Conservation (phyloP, 2,329 filamentous ascomycete genomes). For the Xylaria sp. region DNA sequence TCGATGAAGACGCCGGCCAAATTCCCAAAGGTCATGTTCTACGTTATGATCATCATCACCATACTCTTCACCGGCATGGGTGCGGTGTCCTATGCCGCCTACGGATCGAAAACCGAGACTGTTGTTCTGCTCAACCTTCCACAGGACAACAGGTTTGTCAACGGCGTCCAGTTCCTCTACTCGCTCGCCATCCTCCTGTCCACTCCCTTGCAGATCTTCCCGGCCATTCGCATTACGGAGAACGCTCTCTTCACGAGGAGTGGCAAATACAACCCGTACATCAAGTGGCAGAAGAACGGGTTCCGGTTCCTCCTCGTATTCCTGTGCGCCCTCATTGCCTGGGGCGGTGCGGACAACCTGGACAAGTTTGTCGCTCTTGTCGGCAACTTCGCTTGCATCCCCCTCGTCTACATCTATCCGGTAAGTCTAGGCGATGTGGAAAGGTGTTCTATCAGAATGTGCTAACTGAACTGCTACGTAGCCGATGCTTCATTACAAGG, state of each 20-base stretch:
- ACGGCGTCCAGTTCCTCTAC: conserved; percentile 94
- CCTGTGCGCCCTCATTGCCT: conserved; percentile 84
- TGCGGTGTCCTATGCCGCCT: conserved; percentile 92
- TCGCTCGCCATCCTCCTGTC: conserved; percentile 96
- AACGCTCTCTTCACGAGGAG: conserved; percentile 92
- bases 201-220: conserved; percentile 95
- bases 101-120: conserved; percentile 92
- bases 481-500: conserved; percentile 88
- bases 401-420: conserved; percentile 95
- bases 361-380: conserved; percentile 98
- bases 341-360: conserved; percentile 87
- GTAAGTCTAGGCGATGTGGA: conserved; percentile 59
- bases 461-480: conserved; percentile 47
- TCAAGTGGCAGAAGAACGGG: conserved; percentile 99
- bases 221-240: conserved; percentile 93
- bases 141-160: conserved; percentile 93
- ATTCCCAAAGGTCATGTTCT: conserved; percentile 84
- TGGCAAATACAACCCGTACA: conserved; percentile 96
- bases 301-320: conserved; percentile 94
- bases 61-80: conserved; percentile 89
- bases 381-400: conserved; percentile 96
- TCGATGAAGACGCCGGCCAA: conserved; percentile 91
- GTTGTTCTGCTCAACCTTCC: conserved; percentile 96
- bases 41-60: conserved; percentile 95
- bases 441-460: background rate